A percentile compares a stretch with the other conserved stretches of the same genome.
These are phyloP conservation scores for Symmetrospora coprosmae DNA, from an alignment of 768 basidiomycete species.

Conservation along the genomic window DNA sequence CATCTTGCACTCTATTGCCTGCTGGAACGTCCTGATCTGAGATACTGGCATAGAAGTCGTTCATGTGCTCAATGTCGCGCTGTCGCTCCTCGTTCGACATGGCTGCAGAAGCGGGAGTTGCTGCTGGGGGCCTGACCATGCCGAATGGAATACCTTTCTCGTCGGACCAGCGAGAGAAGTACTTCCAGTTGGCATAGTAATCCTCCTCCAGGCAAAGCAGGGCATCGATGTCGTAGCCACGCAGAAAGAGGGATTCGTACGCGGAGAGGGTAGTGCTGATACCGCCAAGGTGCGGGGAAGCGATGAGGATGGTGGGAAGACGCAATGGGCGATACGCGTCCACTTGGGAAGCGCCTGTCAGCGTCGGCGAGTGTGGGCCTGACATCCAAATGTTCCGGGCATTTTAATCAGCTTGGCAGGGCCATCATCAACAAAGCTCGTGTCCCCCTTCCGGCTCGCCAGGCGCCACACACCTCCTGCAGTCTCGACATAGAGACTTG, in stretches of 20 bases:
- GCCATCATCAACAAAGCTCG: too few species aligned
- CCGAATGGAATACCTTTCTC: conserved; percentile 45
- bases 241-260: conserved; percentile 76
- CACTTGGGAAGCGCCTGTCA: conserved; percentile 66
- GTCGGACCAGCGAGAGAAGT: conserved; percentile 61
- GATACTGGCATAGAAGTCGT: conserved; percentile 53
- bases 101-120: too few species aligned
- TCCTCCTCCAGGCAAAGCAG: conserved; percentile 69
- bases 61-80: conserved; percentile 46
- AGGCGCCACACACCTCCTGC: conserved; percentile 94
- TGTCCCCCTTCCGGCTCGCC: not conserved
- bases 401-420: not conserved
- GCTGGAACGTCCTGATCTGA: too few species aligned
- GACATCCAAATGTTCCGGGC: too few species aligned
- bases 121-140: conserved; percentile 30
- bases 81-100: conserved; percentile 21
- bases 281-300: conserved; percentile 77
- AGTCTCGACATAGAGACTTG: conserved; percentile 72
- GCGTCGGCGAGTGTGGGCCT: conserved; percentile 85
- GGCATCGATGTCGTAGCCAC: conserved; percentile 76
- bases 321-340: conserved; percentile 75
- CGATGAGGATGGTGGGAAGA: conserved; percentile 73
- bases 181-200: conserved; percentile 78
- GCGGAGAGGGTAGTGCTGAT: conserved; percentile 85
- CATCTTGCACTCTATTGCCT: too few species aligned